Percentiles rank a stretch among this genome's conserved stretches.
phyloP scores from a whole-genome alignment of 805 yeast species.

The Metschnikowia dekortorum region DNA sequence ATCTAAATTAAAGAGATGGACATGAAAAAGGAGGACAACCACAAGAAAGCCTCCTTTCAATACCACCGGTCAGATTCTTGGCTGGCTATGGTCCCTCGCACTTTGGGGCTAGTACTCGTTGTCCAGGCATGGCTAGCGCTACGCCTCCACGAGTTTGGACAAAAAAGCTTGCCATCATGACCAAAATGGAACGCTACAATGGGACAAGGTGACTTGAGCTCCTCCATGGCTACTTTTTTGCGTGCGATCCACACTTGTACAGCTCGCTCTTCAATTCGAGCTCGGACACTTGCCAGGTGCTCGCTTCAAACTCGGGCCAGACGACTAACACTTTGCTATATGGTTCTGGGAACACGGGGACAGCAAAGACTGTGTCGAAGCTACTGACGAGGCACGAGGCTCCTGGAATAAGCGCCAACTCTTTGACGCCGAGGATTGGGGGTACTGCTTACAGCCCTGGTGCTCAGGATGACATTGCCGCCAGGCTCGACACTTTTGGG shows the following conservation, averaged over 20 bases:
- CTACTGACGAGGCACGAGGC: slow-evolving; percentile 45
- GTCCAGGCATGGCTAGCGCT: slow-evolving; percentile 79
- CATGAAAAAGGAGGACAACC: no score
- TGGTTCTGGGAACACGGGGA: slow-evolving; percentile 53
- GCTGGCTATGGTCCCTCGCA: slow-evolving; percentile 63
- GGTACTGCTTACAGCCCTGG: slow-evolving; percentile 36
- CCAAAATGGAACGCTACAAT: slow-evolving; percentile 24
- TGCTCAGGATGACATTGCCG: slow-evolving; percentile 21
- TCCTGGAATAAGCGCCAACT: slow-evolving; percentile 49
- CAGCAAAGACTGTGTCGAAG: slow-evolving; percentile 24
- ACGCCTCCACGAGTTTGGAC: slow-evolving; percentile 38
- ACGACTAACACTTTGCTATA: slow-evolving; percentile 54
- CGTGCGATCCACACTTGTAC: slow-evolving; percentile 36
- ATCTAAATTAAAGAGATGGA: no score
- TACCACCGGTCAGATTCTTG: slow-evolving; percentile 46
- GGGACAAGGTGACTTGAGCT: slow-evolving; percentile 49
- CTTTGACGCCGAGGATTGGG: slow-evolving; percentile 52
- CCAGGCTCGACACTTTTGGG: slow-evolving; percentile 35
- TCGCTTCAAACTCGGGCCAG: slow-evolving; percentile 49
- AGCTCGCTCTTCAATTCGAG: slow-evolving; percentile 38
- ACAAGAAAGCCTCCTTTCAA: slow-evolving; percentile 28
- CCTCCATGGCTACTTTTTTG: slow-evolving; percentile 51
- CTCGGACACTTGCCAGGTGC: slow-evolving; percentile 40
- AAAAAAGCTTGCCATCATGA: slow-evolving; percentile 21
- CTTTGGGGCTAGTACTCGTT: slow-evolving; percentile 62